Conservation (phyloP, 495 filamentous ascomycete species). For the Sordaria brevicollis region DNA sequence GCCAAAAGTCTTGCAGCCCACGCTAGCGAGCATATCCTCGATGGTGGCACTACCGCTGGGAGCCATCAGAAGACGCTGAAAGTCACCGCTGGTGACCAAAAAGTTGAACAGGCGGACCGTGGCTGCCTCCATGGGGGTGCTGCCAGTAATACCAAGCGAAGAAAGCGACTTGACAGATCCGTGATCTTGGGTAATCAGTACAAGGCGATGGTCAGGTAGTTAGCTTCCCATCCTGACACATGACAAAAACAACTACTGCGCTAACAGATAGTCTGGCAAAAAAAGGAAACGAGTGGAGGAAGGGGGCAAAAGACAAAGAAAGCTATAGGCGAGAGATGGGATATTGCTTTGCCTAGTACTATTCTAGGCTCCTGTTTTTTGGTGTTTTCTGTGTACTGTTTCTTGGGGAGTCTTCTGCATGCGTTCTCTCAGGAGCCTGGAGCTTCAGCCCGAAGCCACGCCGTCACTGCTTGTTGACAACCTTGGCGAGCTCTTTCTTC, state of each 20-base stretch:
- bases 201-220: not conserved
- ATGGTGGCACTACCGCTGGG: not conserved
- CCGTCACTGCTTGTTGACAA: not conserved
- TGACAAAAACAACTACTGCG: not conserved
- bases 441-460: too few relatives aligned
- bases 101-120: not conserved
- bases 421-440: not conserved
- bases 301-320: not conserved
- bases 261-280: not conserved
- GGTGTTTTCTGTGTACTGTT: not conserved
- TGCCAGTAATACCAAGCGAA: not conserved
- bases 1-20: not conserved
- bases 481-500: not conserved
- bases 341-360: not conserved
- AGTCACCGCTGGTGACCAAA: too few relatives aligned
- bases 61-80: too few relatives aligned
- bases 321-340: not conserved
- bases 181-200: not conserved
- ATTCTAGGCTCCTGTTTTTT: not conserved
- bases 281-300: not conserved
- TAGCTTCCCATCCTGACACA: not conserved
- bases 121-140: not conserved
- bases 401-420: not conserved
- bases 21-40: not conserved
- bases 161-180: not conserved